Evolutionary conservation across 129 eudicot species (phyloP).

Genomic region (Arctium lappa): DNA sequence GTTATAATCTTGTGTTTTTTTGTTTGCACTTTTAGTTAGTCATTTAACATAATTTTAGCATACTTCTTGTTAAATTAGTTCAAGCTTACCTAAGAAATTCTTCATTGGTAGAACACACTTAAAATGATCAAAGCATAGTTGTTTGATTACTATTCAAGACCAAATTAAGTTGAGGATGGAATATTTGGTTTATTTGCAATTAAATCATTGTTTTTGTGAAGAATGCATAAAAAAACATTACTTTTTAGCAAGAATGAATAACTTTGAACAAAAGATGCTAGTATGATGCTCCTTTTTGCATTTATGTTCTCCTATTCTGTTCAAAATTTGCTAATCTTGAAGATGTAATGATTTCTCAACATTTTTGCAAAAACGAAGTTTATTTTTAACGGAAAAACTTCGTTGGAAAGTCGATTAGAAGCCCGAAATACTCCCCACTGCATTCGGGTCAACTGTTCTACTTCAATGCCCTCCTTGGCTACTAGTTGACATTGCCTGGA

Average conservation of each 20-base stretch:
- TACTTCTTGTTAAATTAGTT: no score
- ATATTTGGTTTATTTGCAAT: neutral
- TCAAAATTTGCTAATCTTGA: neutral
- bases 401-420: conserved; percentile 22
- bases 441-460: conserved; percentile 30
- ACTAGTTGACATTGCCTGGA: conserved; percentile 32
- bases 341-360: neutral
- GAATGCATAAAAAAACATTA: no score
- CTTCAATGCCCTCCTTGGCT: conserved; percentile 37
- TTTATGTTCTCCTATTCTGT: neutral
- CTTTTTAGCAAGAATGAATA: neutral
- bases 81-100: no score
- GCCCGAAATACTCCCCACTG: conserved; percentile 44
- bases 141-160: neutral
- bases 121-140: conserved; percentile 1
- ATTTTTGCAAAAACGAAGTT: neutral
- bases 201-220: neutral
- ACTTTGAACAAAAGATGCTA: neutral
- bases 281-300: neutral
- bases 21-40: neutral
- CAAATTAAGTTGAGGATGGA: neutral
- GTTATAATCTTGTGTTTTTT: conserved; percentile 15
- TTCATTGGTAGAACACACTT: neutral
- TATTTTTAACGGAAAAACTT: no score
- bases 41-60: neutral